phyloP scores from a whole-genome alignment of 305 asterid species.

The Stenogyne calaminthoides region DNA sequence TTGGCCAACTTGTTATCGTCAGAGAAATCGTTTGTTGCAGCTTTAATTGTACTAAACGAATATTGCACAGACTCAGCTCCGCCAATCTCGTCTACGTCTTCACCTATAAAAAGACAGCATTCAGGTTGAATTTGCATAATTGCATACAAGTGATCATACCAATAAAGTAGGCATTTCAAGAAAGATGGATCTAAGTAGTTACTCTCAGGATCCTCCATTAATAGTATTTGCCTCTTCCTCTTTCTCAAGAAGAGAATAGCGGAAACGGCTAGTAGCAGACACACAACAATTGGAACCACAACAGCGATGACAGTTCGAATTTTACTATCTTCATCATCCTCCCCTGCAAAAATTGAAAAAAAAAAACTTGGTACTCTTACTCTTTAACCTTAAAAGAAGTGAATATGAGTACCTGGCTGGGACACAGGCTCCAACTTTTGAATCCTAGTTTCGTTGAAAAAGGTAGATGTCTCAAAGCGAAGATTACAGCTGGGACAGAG shows the following conservation, averaged over 20 bases:
- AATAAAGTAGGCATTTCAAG: too few relatives aligned
- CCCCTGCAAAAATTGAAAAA: conserved; percentile 1
- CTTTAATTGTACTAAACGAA: conserved; percentile 32
- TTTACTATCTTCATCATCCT: background rate
- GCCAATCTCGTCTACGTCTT: conserved; percentile 32
- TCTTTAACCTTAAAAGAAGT: background rate
- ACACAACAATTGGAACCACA: too few relatives aligned
- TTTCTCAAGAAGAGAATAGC: too few relatives aligned
- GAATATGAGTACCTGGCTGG: background rate
- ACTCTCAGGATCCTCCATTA: too few relatives aligned
- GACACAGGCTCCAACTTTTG: background rate
- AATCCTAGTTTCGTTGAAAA: conserved; percentile 32
- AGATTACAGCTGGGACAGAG: conserved; percentile 35
- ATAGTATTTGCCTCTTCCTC: too few relatives aligned
- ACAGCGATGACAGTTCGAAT: too few relatives aligned
- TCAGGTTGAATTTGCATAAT: too few relatives aligned
- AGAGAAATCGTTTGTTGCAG: conserved; percentile 49
- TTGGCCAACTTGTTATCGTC: conserved; percentile 40
- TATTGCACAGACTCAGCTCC: conserved; percentile 42
- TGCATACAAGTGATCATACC: too few relatives aligned
- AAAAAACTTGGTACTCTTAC: too few relatives aligned
- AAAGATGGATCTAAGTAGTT: too few relatives aligned
- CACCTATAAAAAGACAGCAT: background rate
- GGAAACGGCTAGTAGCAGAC: too few relatives aligned
- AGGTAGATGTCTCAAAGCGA: conserved; percentile 28